A percentile compares a stretch with the other conserved stretches of the same genome.
phyloP scores from a whole-genome alignment of 495 filamentous ascomycete species.

The Hypoxylon trugodes region DNA sequence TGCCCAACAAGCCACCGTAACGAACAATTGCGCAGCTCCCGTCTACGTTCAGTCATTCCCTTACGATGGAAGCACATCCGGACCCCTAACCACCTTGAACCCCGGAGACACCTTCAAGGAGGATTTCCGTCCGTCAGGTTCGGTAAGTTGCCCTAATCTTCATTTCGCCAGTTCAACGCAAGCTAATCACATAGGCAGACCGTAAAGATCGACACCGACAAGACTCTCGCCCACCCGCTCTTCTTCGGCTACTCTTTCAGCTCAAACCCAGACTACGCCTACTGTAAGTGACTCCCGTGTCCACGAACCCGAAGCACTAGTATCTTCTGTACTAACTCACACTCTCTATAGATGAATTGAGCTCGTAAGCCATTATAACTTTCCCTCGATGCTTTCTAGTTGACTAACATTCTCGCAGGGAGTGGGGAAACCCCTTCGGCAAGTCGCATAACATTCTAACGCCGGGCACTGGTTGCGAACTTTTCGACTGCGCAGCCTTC shows the following conservation, averaged over 20 bases:
- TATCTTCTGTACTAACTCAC: conserved; percentile 28
- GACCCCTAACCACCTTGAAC: conserved; percentile 29
- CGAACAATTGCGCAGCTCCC: conserved; percentile 33
- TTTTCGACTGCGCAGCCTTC: conserved; percentile 38
- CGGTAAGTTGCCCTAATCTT: conserved; percentile 29
- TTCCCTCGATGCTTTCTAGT: not conserved
- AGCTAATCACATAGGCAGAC: conserved; percentile 36
- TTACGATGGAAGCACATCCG: conserved; percentile 37
- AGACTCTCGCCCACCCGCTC: conserved; percentile 40
- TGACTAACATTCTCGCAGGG: conserved; percentile 10
- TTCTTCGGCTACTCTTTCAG: conserved; percentile 48
- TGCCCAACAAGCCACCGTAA: conserved; percentile 40
- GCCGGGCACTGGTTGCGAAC: conserved; percentile 35
- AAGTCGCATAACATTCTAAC: conserved; percentile 30
- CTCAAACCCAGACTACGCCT: conserved; percentile 40
- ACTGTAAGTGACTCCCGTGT: conserved; percentile 31
- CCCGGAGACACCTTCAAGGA: conserved; percentile 33
- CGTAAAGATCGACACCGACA: conserved; percentile 51
- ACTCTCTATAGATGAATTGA: conserved; percentile 35
- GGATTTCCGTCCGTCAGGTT: conserved; percentile 39
- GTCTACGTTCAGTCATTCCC: conserved; percentile 44
- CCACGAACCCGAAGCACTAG: not conserved
- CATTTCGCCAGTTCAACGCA: not conserved
- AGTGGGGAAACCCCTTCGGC: conserved; percentile 46
- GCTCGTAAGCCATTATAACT: conserved; percentile 19